Base-by-base conservation (phyloP, 2,329 filamentous ascomycete species). In the Coniella vitis region DNA sequence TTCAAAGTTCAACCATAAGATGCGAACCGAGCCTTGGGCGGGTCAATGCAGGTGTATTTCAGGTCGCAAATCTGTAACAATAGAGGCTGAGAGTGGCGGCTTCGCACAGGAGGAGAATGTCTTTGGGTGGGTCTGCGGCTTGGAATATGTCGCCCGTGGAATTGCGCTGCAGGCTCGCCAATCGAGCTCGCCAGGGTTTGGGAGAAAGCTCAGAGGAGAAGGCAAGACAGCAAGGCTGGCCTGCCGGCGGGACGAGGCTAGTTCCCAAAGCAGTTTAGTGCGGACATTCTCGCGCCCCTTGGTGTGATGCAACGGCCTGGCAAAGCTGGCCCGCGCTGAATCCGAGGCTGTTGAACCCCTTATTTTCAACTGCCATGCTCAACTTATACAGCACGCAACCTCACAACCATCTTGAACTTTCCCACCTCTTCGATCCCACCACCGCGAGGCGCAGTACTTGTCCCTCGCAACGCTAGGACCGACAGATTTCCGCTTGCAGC, bases 301-400 rank as follows among this genome's bases (percentile, higher is more conserved):
- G 31, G 22, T 45, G 22, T 45, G 43, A 32, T 38, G 38, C 43
- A 38, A 38, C 22, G 16, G 16, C 43, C 32, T 45, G 42, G 34
- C 42, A 45, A 29, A 29, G 25, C 25, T 29, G 25, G 25, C n/a
- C n/a, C n/a, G n/a, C n/a, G n/a, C n/a, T n/a, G 32, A 14, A 37
- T 45, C 34, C 34, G 21, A 34, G 32, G n/a, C 43, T 38, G 35
- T 34, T 45, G 17, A 38, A 45, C 43, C 43, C 43, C 43, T 45
- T 45, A 45, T 38, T 45, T 38, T 45, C 16, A 14, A 38, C 17
- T 22, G 25, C 35, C 13, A 31, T 22, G 5, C 31, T 29, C 35
- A 38, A 45, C 35, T 45, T 45, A 38, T 38, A 45, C 40, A 38
- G 42, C 35, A 38, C 35, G 16, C 40, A 12, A 38, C 29, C 43